phyloP scores from a whole-genome alignment of 345 rosid species.

The Pelargonium nanum region DNA sequence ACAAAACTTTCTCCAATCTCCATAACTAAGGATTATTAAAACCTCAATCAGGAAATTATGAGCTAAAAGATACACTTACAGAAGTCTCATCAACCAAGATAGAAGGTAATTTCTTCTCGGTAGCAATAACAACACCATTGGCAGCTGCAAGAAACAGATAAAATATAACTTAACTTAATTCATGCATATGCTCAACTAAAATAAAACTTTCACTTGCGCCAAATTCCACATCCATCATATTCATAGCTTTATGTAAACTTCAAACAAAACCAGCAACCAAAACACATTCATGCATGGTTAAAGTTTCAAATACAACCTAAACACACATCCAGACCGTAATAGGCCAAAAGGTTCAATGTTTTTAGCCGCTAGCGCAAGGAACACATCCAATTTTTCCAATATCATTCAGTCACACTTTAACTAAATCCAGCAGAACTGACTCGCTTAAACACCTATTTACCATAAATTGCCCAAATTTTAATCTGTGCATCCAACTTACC shows the following conservation, averaged over 20 bases:
- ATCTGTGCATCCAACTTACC: not conserved
- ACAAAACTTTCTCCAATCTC: not conserved
- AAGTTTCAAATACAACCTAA: not conserved
- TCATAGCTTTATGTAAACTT: not conserved
- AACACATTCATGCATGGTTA: too few species aligned
- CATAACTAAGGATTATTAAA: not conserved
- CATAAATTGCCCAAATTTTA: not conserved
- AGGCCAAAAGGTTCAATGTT: not conserved
- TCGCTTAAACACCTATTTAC: not conserved
- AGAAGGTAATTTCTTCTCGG: conserved; percentile 87
- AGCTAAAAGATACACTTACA: conserved; percentile 30
- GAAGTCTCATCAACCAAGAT: conserved; percentile 88
- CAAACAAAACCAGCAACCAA: not conserved
- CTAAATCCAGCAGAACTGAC: not conserved
- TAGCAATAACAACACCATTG: conserved; percentile 89
- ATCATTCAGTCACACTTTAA: not conserved
- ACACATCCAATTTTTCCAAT: not conserved
- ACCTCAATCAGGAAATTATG: not conserved
- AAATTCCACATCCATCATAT: too few species aligned
- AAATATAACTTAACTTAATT: not conserved
- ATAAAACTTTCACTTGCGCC: not conserved
- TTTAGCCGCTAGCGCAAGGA: not conserved
- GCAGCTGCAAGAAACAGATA: conserved; percentile 44
- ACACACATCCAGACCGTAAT: not conserved
- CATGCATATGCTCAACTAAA: not conserved